These are phyloP conservation scores for Fusarium buharicum DNA, from an alignment of 2,329 filamentous ascomycete species.

Conservation along the genomic window DNA sequence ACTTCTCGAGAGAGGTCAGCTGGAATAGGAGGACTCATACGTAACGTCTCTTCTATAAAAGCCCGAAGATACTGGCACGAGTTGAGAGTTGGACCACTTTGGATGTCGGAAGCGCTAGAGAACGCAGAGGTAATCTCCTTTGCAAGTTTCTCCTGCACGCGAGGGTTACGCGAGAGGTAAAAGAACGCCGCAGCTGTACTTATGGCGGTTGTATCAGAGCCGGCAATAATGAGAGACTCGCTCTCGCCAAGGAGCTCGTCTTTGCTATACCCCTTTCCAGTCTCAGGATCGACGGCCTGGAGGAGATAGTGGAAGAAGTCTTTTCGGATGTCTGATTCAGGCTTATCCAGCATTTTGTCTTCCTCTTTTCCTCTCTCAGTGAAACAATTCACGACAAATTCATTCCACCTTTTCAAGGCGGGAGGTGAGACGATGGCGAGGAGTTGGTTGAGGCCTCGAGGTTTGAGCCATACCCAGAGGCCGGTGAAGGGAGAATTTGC, in stretches of 20 bases:
- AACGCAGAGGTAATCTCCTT: conserved; percentile 24
- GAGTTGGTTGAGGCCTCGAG: conserved; percentile 36
- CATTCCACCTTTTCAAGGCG: conserved; percentile 32
- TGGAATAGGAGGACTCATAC: conserved; percentile 38
- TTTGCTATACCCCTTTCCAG: conserved; percentile 38
- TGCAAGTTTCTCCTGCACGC: conserved; percentile 20
- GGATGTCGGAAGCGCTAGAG: conserved; percentile 20
- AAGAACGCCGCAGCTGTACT: conserved; percentile 32
- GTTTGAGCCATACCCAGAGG: conserved; percentile 43
- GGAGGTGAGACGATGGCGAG: conserved; percentile 31
- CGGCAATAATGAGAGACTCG: conserved; percentile 40
- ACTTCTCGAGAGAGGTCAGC: conserved; percentile 34
- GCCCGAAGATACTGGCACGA: conserved; percentile 43
- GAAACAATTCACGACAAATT: conserved; percentile 37
- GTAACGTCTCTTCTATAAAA: conserved; percentile 41
- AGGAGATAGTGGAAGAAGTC: conserved; percentile 44
- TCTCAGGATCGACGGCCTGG: conserved; percentile 36
- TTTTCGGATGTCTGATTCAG: conserved; percentile 22
- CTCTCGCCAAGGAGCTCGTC: conserved; percentile 43
- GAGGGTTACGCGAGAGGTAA: conserved; percentile 28
- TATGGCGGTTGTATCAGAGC: conserved; percentile 36
- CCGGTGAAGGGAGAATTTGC: conserved; percentile 36
- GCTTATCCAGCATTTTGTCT: conserved; percentile 5
- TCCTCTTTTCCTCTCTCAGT: conserved; percentile 27
- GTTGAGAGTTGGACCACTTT: conserved; percentile 7